Percentiles rank a stretch among this genome's conserved stretches.
These are phyloP conservation scores for Carex scoparia DNA, from an alignment of 176 grass and related monocot species.

Conservation along the genomic window DNA sequence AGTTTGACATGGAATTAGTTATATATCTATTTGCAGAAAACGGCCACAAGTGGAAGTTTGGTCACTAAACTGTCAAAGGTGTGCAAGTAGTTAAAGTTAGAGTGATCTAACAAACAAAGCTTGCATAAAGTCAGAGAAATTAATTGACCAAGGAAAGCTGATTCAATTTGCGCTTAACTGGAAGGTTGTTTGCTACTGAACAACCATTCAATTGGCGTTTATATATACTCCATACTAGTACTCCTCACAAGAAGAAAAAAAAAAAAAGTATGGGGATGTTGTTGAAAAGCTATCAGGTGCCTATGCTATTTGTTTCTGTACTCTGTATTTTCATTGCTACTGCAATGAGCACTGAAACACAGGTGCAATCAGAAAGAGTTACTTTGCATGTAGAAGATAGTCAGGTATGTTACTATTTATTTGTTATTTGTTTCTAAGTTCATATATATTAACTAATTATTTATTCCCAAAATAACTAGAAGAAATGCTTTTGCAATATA, in stretches of 20 bases:
- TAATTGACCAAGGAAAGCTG: background rate
- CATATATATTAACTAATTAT: no score
- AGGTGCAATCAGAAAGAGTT: background rate
- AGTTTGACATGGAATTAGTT: slow-evolving; percentile 12
- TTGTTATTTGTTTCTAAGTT: background rate
- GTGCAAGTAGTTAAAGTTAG: slow-evolving; percentile 3
- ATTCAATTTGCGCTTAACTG: background rate
- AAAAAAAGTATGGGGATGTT: background rate
- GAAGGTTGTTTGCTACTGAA: background rate
- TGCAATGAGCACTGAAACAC: background rate
- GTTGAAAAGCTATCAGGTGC: background rate
- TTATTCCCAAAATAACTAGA: no score
- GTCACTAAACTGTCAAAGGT: slow-evolving; percentile 19
- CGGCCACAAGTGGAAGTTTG: slow-evolving; percentile 16
- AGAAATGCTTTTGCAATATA: background rate
- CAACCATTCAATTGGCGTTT: background rate
- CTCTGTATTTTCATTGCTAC: background rate
- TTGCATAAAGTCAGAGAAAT: slow-evolving; percentile 11
- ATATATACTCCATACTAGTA: background rate
- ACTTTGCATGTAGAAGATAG: slow-evolving; percentile 16
- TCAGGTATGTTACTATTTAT: background rate
- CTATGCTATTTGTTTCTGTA: background rate
- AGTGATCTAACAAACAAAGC: background rate
- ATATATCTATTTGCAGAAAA: background rate
- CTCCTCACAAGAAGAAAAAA: background rate